A percentile compares a stretch with the other conserved stretches of the same genome.
phyloP scores from a whole-genome alignment of 345 rosid genomes.

The Citrus maxima region DNA sequence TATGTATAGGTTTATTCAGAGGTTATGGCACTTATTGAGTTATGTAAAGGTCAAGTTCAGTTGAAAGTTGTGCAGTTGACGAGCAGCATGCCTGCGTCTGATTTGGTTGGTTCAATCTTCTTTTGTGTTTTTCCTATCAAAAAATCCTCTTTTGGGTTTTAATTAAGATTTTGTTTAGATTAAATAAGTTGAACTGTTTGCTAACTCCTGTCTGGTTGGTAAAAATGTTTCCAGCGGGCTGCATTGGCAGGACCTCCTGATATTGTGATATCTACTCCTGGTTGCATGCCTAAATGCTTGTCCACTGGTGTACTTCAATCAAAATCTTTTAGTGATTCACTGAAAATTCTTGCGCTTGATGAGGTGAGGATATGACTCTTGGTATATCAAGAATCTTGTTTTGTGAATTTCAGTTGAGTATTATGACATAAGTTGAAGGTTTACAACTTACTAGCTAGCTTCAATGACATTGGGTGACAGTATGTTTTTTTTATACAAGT shows the following conservation, averaged over 20 bases:
- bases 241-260: conserved; percentile 76
- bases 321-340: conserved; percentile 52
- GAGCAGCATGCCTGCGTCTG: conserved; percentile 67
- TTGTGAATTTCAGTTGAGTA: background rate
- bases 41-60: conserved; percentile 77
- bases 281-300: conserved; percentile 78
- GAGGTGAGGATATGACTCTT: conserved; percentile 53
- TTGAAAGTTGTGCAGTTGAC: conserved; percentile 69
- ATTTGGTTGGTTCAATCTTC: conserved; percentile 50
- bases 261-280: conserved; percentile 76
- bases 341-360: conserved; percentile 82
- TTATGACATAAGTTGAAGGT: background rate
- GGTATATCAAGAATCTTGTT: background rate
- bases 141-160: background rate
- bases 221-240: conserved; percentile 47
- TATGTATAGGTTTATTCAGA: conserved; percentile 57
- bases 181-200: background rate
- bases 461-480: background rate
- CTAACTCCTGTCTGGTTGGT: background rate
- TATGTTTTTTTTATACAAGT: no score
- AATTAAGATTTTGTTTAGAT: background rate
- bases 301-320: conserved; percentile 65
- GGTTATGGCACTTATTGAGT: conserved; percentile 58
- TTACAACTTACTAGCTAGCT: background rate
- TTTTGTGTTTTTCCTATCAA: background rate